Evolutionary conservation across 1,139 yeast genomes (phyloP), one percentile per base, ranked within the genome.

Genomic region (Yarrowia galli): DNA sequence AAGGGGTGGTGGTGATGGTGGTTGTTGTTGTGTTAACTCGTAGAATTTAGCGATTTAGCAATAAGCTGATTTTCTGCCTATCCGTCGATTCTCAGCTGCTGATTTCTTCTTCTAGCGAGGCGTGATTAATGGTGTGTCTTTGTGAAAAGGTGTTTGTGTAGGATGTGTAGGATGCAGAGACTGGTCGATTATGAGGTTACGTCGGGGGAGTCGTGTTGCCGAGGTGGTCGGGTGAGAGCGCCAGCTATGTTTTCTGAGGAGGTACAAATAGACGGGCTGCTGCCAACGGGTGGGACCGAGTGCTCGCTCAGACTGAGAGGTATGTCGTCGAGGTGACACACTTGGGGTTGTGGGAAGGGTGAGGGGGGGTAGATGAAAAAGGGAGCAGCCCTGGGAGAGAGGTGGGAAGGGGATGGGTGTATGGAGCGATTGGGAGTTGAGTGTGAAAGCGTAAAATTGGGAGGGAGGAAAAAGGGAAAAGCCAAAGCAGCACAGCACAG

Each of bases 371-470:
- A 25, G 53, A 32, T 10, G 18, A 48, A 42, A 28, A 16, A 18
- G 53, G 38, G 53, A 48, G 53, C 35, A 46, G 56, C 43, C 38
- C 20, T n/a, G n/a, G n/a, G 20, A 22, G 45, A 23, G 60, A 15
- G 35, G 48, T 28, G 42, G 38, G 43, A 43, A 38, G 49, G 28
- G 43, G 36, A 22, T 20, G 25, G 18, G 32, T n/a, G n/a, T 16
- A 22, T 49, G 45, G 67, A 67, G 53, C 61, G 60, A 35, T 53
- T 53, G 67, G 67, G 60, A 54, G 65, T 49, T n/a, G 51, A 42
- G 65, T 49, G 53, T 25, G 58, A 32, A 51, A 46, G 51, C 42
- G 40, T 42, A 42, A 42, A 28, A 46, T 35, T 43, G 56, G 28
- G 68, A 35, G 48, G 23, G 43, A 49, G 54, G 15, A 61, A 40